Evolutionary conservation across 495 filamentous ascomycete genomes (phyloP), one percentile per base, ranked within the genome.

Genomic region (Aspergillus panamensis): DNA sequence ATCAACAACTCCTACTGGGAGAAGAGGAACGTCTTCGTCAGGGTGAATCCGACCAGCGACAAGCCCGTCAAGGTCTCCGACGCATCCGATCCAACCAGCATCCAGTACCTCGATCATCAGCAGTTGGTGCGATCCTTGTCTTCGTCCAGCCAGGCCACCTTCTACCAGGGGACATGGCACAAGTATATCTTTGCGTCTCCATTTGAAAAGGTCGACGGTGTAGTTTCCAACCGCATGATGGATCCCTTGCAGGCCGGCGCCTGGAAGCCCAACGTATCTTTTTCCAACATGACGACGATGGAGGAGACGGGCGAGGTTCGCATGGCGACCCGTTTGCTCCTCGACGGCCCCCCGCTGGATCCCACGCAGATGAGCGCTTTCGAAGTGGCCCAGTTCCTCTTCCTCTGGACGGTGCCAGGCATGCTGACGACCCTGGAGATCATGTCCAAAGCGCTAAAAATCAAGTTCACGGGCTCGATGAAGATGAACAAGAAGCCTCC

Each of bases 1-100:
- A 86, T 92, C 42, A 90, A 89, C 65, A 91, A 92, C 59, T 91
- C 87, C 0, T 91, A 89, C 64, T 82, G 80, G 53, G 88, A 92
- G 69, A 82, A 86, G 51, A 77, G 87, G 16, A 82, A 68, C 19
- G 39, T 64, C 12, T 52, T 68, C 16, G 8, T 58, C 2, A 8
- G 44, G 8, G 44, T 62, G 12, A 31, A 21, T 0, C 43, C 43
- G 6, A 48, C 35, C 14, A 25, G 29, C 10, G 51, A 58, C 16
- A 40, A 43, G 9, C 43, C 31, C 7, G 8, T 14, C 3, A 35
- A 30, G 7, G 17, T 30, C 10, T 29, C 49, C 2, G 40, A 53
- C 3, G 33, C 48, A 16, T 31, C 42, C 10, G 25, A 35, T 3
- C 25, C 42, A 1, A 33, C 29, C 1, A 9, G 5, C 5, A 25